These are phyloP conservation scores for Fraxinus xanthoxyloides DNA, from an alignment of 305 asterid species.

Conservation along the genomic window DNA sequence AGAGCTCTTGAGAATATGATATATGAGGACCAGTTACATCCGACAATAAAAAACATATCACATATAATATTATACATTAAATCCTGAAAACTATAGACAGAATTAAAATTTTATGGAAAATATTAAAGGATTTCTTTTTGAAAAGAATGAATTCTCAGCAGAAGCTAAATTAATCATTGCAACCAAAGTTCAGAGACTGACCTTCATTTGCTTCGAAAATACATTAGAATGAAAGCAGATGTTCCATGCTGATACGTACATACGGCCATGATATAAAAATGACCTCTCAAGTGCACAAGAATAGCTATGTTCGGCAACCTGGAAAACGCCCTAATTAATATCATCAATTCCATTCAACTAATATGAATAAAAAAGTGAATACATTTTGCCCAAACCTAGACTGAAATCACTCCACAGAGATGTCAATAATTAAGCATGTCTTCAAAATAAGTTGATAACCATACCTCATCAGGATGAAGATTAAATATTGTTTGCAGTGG, in stretches of 20 bases:
- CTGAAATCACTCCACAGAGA: neutral
- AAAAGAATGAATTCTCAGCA: slow-evolving; percentile 4
- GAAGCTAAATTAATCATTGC: slow-evolving; percentile 16
- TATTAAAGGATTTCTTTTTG: slow-evolving; percentile 7
- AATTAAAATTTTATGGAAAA: neutral
- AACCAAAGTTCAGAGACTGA: slow-evolving; percentile 26
- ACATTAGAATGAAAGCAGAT: slow-evolving; percentile 94
- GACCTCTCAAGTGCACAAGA: slow-evolving; percentile 97
- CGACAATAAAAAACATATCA: neutral
- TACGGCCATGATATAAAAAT: slow-evolving; percentile 88
- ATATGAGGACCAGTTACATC: neutral
- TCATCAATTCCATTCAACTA: slow-evolving; percentile 19
- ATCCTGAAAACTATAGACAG: neutral
- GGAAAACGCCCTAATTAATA: slow-evolving; percentile 28
- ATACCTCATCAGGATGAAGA: slow-evolving; percentile 88
- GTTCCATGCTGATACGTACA: slow-evolving; percentile 85
- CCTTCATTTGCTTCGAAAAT: slow-evolving; percentile 97
- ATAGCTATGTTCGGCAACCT: slow-evolving; percentile 90
- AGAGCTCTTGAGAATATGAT: neutral
- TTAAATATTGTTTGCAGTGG: slow-evolving; percentile 86
- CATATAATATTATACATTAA: neutral
- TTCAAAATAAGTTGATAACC: slow-evolving; percentile 15
- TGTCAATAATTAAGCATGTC: slow-evolving; percentile 17
- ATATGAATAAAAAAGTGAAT: slow-evolving; percentile 3
- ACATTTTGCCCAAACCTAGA: slow-evolving; percentile 16